phyloP scores from a whole-genome alignment of 345 rosid species.

The Aquilaria malaccensis region DNA sequence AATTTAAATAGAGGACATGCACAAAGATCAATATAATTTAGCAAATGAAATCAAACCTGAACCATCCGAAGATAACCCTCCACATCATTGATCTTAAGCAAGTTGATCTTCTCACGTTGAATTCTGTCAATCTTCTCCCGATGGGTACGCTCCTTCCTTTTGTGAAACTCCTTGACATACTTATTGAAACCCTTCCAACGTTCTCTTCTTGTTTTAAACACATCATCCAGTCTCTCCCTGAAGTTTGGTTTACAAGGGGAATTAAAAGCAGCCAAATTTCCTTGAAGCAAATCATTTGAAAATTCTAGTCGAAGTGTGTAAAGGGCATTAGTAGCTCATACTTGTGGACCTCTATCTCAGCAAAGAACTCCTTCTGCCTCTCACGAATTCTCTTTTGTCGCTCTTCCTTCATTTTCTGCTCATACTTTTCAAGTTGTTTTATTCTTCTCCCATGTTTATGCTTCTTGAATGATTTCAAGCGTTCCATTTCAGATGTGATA shows the following conservation, averaged over 20 bases:
- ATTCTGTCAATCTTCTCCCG: slow-evolving; percentile 95
- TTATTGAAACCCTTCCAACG: slow-evolving; percentile 86
- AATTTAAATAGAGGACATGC: slow-evolving; percentile 7
- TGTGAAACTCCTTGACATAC: slow-evolving; percentile 87
- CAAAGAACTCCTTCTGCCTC: slow-evolving; percentile 92
- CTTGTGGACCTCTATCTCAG: slow-evolving; percentile 91
- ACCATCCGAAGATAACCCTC: slow-evolving; percentile 98
- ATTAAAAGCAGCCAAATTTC: slow-evolving; percentile 8
- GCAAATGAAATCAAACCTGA: slow-evolving; percentile 47
- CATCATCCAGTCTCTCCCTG: slow-evolving; percentile 87
- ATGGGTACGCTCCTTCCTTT: slow-evolving; percentile 81
- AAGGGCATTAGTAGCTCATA: slow-evolving; percentile 20
- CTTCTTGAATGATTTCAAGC: slow-evolving; percentile 65
- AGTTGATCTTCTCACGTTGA: slow-evolving; percentile 90
- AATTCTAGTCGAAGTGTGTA: slow-evolving; percentile 1
- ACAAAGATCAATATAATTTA: slow-evolving; percentile 7
- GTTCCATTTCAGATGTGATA: slow-evolving; percentile 59
- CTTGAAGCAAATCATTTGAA: slow-evolving; percentile 2
- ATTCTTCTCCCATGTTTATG: slow-evolving; percentile 88
- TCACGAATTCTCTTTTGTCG: slow-evolving; percentile 92
- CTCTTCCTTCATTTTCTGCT: slow-evolving; percentile 92
- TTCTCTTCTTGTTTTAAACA: slow-evolving; percentile 71
- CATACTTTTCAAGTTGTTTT: slow-evolving; percentile 78
- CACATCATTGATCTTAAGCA: slow-evolving; percentile 88
- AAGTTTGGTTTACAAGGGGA: slow-evolving; percentile 22